A percentile compares a stretch with the other conserved stretches of the same genome.
phyloP scores from a whole-genome alignment of 305 asterid species.

The Fraxinus baroniana region DNA sequence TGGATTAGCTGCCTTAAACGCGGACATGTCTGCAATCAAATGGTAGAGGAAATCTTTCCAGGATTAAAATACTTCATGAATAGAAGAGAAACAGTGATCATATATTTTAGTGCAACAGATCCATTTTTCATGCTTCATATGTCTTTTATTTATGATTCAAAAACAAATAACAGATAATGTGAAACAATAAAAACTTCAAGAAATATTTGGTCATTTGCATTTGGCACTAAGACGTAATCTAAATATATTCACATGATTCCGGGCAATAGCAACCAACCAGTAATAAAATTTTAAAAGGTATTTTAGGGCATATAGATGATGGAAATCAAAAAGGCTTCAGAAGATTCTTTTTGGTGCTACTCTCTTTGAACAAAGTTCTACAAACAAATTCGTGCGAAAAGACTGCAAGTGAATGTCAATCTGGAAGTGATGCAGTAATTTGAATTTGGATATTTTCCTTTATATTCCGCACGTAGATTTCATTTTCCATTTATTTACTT shows the following conservation, averaged over 20 bases:
- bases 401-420: not conserved
- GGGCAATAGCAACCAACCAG: not conserved
- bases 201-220: not conserved
- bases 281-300: not conserved
- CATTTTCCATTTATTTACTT: not conserved
- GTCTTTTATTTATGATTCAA: not conserved
- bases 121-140: not conserved
- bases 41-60: conserved; percentile 18
- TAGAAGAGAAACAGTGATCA: not conserved
- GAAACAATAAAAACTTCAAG: not conserved
- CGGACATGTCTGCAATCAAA: conserved; percentile 79
- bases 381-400: not conserved
- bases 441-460: not conserved
- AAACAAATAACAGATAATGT: not conserved
- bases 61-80: not conserved
- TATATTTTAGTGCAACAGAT: not conserved
- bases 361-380: not conserved
- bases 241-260: not conserved
- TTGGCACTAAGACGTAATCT: not conserved
- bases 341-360: not conserved
- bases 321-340: not conserved
- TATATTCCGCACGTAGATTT: not conserved
- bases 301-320: not conserved
- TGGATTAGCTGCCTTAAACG: conserved; percentile 94
- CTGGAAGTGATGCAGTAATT: not conserved